These are phyloP conservation scores for Phaeosphaeriaceae sp. DNA, from an alignment of 2,329 filamentous ascomycete genomes.

Conservation along the genomic window DNA sequence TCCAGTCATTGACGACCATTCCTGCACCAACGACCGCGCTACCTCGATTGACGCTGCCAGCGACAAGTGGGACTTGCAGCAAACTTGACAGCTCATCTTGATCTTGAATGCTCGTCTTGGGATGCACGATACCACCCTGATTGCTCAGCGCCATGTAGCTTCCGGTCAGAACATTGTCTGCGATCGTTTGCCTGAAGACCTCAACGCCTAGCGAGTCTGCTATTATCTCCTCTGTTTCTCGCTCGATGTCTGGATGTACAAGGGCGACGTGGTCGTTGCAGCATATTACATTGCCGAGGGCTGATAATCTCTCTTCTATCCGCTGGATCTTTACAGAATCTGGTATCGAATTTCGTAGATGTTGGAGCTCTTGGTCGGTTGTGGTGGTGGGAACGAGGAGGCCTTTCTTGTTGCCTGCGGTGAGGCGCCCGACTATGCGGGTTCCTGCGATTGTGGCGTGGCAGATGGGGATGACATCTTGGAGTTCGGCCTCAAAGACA, in stretches of 20 bases:
- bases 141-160: slow-evolving; percentile 97
- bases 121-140: slow-evolving; percentile 94
- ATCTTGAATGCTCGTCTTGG: slow-evolving; percentile 95
- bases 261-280: slow-evolving; percentile 96
- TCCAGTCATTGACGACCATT: slow-evolving; percentile 98
- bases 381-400: slow-evolving; percentile 95
- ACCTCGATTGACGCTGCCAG: slow-evolving; percentile 91
- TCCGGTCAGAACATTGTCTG: slow-evolving; percentile 95
- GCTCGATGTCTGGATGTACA: slow-evolving; percentile 94
- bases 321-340: slow-evolving; percentile 93
- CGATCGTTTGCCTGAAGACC: slow-evolving; percentile 92
- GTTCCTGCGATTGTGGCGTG: slow-evolving; percentile 96
- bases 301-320: slow-evolving; percentile 95
- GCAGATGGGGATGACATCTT: slow-evolving; percentile 96
- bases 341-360: slow-evolving; percentile 92
- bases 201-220: slow-evolving; percentile 91
- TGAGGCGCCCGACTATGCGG: slow-evolving; percentile 93
- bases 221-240: slow-evolving; percentile 98
- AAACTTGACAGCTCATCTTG: slow-evolving; percentile 95
- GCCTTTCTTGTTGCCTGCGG: slow-evolving; percentile 94
- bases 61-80: slow-evolving; percentile 94
- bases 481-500: slow-evolving; percentile 96
- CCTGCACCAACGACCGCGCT: slow-evolving; percentile 94
- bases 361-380: slow-evolving; percentile 97
- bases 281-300: slow-evolving; percentile 96